Base-by-base conservation (phyloP, 2,329 filamentous ascomycete genomes). In the Colletotrichum scovillei region DNA sequence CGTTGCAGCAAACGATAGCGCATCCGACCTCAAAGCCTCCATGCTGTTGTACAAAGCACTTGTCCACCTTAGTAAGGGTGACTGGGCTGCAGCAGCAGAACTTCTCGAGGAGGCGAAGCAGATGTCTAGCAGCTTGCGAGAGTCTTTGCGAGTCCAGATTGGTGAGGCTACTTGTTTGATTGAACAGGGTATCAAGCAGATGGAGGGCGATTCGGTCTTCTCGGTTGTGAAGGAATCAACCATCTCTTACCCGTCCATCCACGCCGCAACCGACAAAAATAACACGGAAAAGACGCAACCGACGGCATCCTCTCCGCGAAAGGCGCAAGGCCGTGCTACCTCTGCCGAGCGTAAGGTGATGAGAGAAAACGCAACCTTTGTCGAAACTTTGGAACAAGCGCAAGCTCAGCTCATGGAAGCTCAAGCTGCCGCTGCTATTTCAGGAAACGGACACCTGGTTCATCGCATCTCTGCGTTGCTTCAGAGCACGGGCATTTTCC, bases 181-280 rank as follows among this genome's bases (percentile, higher is more conserved):
- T 73, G 88, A 90, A 19, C 89, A 93, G 80, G 93, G 92, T 74
- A 87, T 93, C 77, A 90, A 92, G 59, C 88, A 92, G 78, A 94
- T 98, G 86, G 89, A 92, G 14, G 88, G 89, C 5, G 94, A 98
- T 81, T 92, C 95, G 3, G 93, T 97, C 4, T 97, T 96, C 81
- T 97, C 94, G 22, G 93, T 96, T 11, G 89, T 98, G 19, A 94
- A 96, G 58, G 97, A 99, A 78, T 98, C 97, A 0, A 98, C 95
- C 0, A 92, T 98, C 30, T 97, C 95, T 0, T 93, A 96, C 73
- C 95, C 95, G 1, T 92, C 94, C 0, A 86, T 96, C 49, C 84
- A 84, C 28, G 79, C 69, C 19, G 80, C 82, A 32, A 77, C 83
- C 30, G 88, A 88, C 42, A 84, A 83, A 73, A 75, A 72, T n/a